These are phyloP conservation scores for Volvariella volvacea DNA, from an alignment of 1,284 basidiomycete species.

Conservation along the genomic window DNA sequence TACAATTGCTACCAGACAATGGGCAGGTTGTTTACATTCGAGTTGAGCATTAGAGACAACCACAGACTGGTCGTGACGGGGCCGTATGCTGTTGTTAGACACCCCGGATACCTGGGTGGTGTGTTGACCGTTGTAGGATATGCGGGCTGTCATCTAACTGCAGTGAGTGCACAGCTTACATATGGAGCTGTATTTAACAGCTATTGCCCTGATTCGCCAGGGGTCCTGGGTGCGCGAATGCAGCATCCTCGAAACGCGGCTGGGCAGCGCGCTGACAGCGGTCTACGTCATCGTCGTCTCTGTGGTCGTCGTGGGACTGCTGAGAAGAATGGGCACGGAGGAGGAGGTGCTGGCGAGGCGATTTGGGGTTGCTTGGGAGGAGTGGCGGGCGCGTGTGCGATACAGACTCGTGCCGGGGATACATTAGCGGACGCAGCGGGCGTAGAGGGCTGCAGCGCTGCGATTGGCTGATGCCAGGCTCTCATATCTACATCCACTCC, in stretches of 20 bases:
- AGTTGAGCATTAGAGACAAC: slow-evolving; percentile 32
- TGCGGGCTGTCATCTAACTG: slow-evolving; percentile 22
- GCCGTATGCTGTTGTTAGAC: slow-evolving; percentile 31
- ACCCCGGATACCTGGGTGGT: slow-evolving; percentile 33
- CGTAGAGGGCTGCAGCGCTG: no score
- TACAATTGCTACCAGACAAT: slow-evolving; percentile 32
- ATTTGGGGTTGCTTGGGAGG: slow-evolving; percentile 32
- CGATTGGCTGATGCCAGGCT: no score
- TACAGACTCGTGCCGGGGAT: slow-evolving; percentile 31
- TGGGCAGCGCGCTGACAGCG: slow-evolving; percentile 18
- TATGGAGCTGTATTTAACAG: not conserved
- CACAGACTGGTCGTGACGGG: slow-evolving; percentile 32
- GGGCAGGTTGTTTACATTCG: slow-evolving; percentile 34
- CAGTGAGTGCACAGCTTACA: slow-evolving; percentile 17
- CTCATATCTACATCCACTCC: no score
- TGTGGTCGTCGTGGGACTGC: slow-evolving; percentile 22
- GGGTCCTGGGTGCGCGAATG: slow-evolving; percentile 37
- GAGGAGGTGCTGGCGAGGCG: slow-evolving; percentile 25
- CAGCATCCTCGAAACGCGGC: slow-evolving; percentile 20
- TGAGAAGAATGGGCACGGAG: slow-evolving; percentile 31
- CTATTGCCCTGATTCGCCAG: slow-evolving; percentile 12
- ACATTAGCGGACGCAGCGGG: slow-evolving; percentile 20
- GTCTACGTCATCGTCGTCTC: slow-evolving; percentile 20
- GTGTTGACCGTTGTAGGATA: slow-evolving; percentile 26
- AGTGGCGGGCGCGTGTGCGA: slow-evolving; percentile 29